Evolutionary conservation across 108 stramenopile genomes (phyloP), one percentile per base, ranked within the genome.

Genomic region (Hondaea fermentalgiana): DNA sequence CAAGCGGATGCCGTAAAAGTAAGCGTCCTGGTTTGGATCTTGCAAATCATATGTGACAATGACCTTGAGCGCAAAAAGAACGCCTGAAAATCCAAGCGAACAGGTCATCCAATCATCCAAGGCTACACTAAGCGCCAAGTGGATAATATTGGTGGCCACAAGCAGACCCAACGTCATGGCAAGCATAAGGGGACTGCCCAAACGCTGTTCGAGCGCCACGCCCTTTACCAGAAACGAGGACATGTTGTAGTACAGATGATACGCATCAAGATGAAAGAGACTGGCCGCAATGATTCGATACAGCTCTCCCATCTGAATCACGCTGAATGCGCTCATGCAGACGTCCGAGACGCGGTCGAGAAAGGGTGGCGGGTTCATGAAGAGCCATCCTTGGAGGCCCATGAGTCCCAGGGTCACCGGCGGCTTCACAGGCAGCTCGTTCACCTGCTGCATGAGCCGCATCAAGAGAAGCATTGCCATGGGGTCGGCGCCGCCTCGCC

Each of bases 181-280:
- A 5, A 90, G 69, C 12, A 28, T 35, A 17, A 69, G 35, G 16
- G 72, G 19, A 6, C 88, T 60, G n/a, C 90, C 90, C 72, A 90
- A 5, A 17, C 25, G 49, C 23, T 49, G 19, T 58, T 90, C 90
- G 49, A 90, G 72, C 42, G 29, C n/a, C 5, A 88, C 59, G 59
- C 90, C 90, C 88, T 90, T 90, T 17, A 87, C 87, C 42, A 87
- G 44, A 16, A 90, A 47, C 5, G 87, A 88, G 43, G 60, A 25
- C 88, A 90, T 89, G 59, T 90, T 90, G 55, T 89, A 90, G 72
- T 90, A 90, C 23, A 90, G 29, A 47, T 90, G 90, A 19, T 57
- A 88, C 23, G 88, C 90, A 47, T 90, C 90, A 8, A 88, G 60
- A 72, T 90, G 90, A 29, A 88, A 72, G 59, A 90, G 21, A 4